Percentiles rank a stretch among this genome's conserved stretches.
Conservation (phyloP, 345 rosid genomes). For the Brassica rapa region DNA sequence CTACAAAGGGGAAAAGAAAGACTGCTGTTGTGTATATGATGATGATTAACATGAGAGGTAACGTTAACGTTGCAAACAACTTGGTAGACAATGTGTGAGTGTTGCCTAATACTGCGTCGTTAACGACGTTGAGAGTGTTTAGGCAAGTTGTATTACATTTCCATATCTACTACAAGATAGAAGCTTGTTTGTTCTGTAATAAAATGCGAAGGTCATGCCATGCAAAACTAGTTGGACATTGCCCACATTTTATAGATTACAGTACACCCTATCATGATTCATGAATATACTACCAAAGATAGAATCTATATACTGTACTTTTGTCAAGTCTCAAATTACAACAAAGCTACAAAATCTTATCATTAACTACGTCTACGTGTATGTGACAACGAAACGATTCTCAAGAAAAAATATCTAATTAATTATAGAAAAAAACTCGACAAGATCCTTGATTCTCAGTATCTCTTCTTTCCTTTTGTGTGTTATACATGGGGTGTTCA, state of each 20-base stretch:
- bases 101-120: neutral
- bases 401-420: neutral
- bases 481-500: neutral
- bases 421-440: neutral
- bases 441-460: neutral
- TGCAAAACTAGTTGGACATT: neutral
- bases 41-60: neutral
- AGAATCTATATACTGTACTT: neutral
- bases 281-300: neutral
- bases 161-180: neutral
- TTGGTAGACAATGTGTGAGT: neutral
- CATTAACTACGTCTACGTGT: neutral
- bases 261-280: neutral
- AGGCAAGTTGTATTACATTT: neutral
- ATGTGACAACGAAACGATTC: neutral
- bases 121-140: neutral
- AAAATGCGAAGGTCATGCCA: neutral
- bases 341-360: neutral
- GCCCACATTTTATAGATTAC: neutral
- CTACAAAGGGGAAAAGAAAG: neutral
- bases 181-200: neutral
- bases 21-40: neutral
- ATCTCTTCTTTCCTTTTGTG: neutral
- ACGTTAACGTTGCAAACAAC: neutral
- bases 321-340: neutral